These are phyloP conservation scores for Lentithecium fluviatile DNA, from an alignment of 495 filamentous ascomycete species.

Conservation along the genomic window DNA sequence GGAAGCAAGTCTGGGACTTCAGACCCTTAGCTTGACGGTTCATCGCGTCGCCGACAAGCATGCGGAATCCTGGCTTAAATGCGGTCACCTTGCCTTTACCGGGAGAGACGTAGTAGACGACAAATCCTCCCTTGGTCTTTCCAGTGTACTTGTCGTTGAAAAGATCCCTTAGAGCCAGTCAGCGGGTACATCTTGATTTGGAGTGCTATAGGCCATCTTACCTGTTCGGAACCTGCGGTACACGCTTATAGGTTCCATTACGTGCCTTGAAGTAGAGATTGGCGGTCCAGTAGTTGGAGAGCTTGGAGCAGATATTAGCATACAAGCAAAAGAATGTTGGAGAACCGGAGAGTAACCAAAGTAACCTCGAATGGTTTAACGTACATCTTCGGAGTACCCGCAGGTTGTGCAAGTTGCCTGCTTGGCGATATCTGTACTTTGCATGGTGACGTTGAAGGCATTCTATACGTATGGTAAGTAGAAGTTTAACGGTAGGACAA, in stretches of 20 bases:
- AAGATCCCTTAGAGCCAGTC: not conserved
- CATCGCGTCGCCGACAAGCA: slow-evolving; percentile 9
- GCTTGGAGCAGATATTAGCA: not conserved
- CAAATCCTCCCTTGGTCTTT: slow-evolving; percentile 9
- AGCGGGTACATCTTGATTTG: not conserved
- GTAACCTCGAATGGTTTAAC: too few relatives aligned
- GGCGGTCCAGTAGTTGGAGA: slow-evolving; percentile 34
- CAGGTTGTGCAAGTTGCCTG: slow-evolving; percentile 27
- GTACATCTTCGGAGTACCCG: slow-evolving; percentile 15
- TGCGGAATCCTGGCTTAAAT: slow-evolving; percentile 11
- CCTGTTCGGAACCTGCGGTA: slow-evolving; percentile 27
- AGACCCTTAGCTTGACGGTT: not conserved
- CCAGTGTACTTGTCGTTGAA: slow-evolving; percentile 15
- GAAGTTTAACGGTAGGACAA: too few relatives aligned
- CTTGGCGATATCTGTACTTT: slow-evolving; percentile 14
- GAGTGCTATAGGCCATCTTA: not conserved
- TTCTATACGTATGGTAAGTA: slow-evolving; percentile 1
- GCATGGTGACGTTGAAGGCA: slow-evolving; percentile 28
- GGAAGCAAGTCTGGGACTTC: slow-evolving; percentile 15
- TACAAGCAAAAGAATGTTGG: too few relatives aligned
- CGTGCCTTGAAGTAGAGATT: slow-evolving; percentile 32
- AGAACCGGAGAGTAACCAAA: too few relatives aligned
- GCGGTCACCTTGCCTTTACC: slow-evolving; percentile 1
- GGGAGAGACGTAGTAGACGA: slow-evolving; percentile 11
- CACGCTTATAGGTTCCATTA: slow-evolving; percentile 32